Evolutionary conservation across 2,329 filamentous ascomycete species (phyloP).

Genomic region (Teratosphaeria destructans): DNA sequence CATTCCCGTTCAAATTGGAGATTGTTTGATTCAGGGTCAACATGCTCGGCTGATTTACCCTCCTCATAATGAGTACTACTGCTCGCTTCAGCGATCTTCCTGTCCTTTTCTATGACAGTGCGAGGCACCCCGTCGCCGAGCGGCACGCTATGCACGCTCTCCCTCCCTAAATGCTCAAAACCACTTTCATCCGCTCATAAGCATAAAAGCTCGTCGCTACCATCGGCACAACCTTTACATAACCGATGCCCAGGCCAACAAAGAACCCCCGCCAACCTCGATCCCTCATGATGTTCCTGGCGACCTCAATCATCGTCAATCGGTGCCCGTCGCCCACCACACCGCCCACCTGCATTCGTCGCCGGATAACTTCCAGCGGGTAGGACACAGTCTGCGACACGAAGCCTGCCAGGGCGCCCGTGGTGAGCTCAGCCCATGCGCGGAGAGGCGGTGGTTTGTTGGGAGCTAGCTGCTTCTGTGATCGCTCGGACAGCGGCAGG

Average conservation of each 20-base stretch:
- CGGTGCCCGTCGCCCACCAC: slow-evolving; percentile 83
- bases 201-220: slow-evolving; percentile 61
- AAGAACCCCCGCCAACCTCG: slow-evolving; percentile 75
- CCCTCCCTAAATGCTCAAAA: slow-evolving; percentile 37
- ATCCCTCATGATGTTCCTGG: slow-evolving; percentile 62
- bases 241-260: slow-evolving; percentile 86
- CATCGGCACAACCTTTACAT: slow-evolving; percentile 89
- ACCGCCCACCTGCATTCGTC: slow-evolving; percentile 92
- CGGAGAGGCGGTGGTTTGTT: slow-evolving; percentile 60
- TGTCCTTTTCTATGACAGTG: neutral
- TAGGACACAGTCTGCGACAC: slow-evolving; percentile 89
- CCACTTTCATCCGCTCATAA: slow-evolving; percentile 54
- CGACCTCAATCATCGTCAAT: slow-evolving; percentile 69
- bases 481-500: slow-evolving; percentile 46
- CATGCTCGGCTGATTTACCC: too few relatives aligned
- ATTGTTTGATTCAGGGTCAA: too few relatives aligned
- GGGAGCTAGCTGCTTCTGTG: slow-evolving; percentile 28
- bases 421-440: slow-evolving; percentile 75
- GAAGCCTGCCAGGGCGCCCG: slow-evolving; percentile 77
- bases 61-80: neutral
- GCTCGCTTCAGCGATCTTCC: neutral
- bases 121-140: neutral
- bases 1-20: too few relatives aligned
- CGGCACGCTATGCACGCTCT: neutral
- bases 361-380: slow-evolving; percentile 81